A percentile compares a stretch with the other conserved stretches of the same genome.
phyloP scores from a whole-genome alignment of 2,329 filamentous ascomycete species.

The Microascus cirrosus region DNA sequence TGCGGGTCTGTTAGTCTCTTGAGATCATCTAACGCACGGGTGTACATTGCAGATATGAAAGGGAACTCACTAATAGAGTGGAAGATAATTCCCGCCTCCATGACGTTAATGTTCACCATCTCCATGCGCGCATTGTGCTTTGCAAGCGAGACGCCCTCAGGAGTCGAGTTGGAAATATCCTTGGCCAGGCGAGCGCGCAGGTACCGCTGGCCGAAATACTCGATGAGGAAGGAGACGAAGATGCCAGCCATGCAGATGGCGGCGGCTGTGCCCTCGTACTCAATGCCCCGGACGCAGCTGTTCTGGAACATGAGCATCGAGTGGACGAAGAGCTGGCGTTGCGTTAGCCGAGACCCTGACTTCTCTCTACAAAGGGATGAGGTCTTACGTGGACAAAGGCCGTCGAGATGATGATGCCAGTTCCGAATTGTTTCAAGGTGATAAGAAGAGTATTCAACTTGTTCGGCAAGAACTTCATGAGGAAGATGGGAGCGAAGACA shows the following conservation, averaged over 20 bases:
- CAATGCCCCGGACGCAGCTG: constrained; percentile 52
- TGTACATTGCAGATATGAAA: not conserved
- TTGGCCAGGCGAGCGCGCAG: constrained; percentile 24
- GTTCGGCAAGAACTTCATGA: constrained; percentile 44
- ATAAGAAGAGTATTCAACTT: constrained; percentile 41
- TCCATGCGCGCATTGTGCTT: constrained; percentile 20
- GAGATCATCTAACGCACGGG: constrained; percentile 6
- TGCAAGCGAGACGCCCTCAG: constrained; percentile 13
- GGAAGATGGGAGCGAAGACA: constrained; percentile 56
- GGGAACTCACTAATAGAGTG: constrained; percentile 51
- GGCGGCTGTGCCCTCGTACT: constrained; percentile 58
- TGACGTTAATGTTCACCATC: constrained; percentile 52
- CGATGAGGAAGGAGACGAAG: constrained; percentile 61
- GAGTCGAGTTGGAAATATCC: constrained; percentile 13
- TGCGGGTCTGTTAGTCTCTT: constrained; percentile 12
- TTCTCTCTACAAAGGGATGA: not conserved
- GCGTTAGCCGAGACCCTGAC: not conserved
- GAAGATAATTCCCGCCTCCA: constrained; percentile 66
- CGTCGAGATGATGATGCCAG: constrained; percentile 61
- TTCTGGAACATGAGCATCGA: constrained; percentile 63
- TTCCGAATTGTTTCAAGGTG: constrained; percentile 62
- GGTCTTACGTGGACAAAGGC: constrained; percentile 53
- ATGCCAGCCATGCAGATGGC: constrained; percentile 65
- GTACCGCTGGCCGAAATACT: constrained; percentile 53
- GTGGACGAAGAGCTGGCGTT: constrained; percentile 58